Base-by-base conservation (phyloP, 202 grass and related monocot species). In the Hordeum pubiflorum region DNA sequence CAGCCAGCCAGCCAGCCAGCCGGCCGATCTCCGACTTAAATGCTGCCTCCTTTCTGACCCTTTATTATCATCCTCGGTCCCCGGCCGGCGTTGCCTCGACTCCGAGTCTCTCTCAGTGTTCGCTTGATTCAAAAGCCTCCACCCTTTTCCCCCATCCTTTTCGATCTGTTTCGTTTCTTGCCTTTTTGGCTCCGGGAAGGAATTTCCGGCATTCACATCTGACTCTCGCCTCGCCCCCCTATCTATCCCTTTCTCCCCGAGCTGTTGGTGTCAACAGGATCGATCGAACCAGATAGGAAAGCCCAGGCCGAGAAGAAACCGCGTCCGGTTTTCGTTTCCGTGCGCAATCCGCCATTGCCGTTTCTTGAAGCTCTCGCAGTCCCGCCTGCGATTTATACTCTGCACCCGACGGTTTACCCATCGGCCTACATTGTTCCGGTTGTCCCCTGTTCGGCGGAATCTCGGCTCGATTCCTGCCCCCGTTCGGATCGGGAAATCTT, bases 201-300 rank as follows among this genome's bases (percentile, higher is more conserved):
- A 64, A 5, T 82, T 66, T 77, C 41, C 20, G 20, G 46, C 26
- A 10, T 63, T 40, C 37, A 57, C 87, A 72, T 59, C 78, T 77
- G 72, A 81, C 44, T 20, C 17, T 61, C 9, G n/a, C 60, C 17
- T 61, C 9, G n/a, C 60, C 18, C 33, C 11, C 20, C 31, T n/a
- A 2, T 12, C 41, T 55, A 23, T 39, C 26, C 48, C 15, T 52
- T 50, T 50, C 46, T 18, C 15, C 46, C 31, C 41, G 41, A 17
- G 24, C 24, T 76, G 82, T 81, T 64, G 0, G 7, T 76, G 54
- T 77, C 80, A 74, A 80, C 71, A 22, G 80, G 85, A 69, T 70
- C 66, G 46, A 64, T 68, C 24, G 24, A 26, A 26, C 24, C 33
- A 24, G 79, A 27, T 54, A 69, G 72, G 62, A 15, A 40, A 50